A percentile compares a stretch with the other conserved stretches of the same genome.
Conservation (phyloP, 352 stramenopile genomes). For the Globisporangium mamillatum region DNA sequence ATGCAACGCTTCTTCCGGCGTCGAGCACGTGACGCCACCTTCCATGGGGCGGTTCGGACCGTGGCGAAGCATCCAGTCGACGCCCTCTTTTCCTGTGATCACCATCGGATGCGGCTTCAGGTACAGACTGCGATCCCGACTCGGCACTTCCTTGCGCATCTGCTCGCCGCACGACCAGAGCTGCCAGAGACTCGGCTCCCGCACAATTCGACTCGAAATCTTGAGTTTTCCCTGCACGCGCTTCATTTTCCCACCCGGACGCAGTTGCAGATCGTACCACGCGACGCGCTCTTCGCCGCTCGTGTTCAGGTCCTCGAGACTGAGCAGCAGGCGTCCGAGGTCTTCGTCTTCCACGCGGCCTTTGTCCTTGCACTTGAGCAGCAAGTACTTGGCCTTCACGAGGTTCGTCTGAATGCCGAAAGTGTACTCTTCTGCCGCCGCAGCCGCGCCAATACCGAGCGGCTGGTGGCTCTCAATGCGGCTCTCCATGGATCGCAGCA, state of each 20-base stretch:
- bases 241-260: conserved; percentile 82
- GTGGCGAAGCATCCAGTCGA: conserved; percentile 86
- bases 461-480: conserved; percentile 77
- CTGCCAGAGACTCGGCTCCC: conserved; percentile 80
- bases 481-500: conserved; percentile 79
- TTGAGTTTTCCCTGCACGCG: conserved; percentile 78
- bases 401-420: conserved; percentile 82
- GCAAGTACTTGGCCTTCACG: conserved; percentile 70
- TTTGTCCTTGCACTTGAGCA: conserved; percentile 89
- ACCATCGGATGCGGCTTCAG: conserved; percentile 77
- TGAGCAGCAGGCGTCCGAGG: conserved; percentile 71
- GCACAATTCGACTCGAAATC: conserved; percentile 83
- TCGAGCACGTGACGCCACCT: conserved; percentile 83
- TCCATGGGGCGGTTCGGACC: conserved; percentile 82
- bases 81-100: conserved; percentile 76
- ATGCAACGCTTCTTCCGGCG: conserved; percentile 76
- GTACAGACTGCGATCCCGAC: conserved; percentile 75
- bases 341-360: conserved; percentile 82
- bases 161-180: conserved; percentile 83
- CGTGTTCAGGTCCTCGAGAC: conserved; percentile 81
- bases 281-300: conserved; percentile 76
- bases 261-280: conserved; percentile 85
- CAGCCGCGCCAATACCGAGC: conserved; percentile 79
- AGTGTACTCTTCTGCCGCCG: conserved; percentile 82
- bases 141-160: conserved; percentile 73